Base-by-base conservation (phyloP, 2,329 filamentous ascomycete species). In the Colletotrichum orbiculare region DNA sequence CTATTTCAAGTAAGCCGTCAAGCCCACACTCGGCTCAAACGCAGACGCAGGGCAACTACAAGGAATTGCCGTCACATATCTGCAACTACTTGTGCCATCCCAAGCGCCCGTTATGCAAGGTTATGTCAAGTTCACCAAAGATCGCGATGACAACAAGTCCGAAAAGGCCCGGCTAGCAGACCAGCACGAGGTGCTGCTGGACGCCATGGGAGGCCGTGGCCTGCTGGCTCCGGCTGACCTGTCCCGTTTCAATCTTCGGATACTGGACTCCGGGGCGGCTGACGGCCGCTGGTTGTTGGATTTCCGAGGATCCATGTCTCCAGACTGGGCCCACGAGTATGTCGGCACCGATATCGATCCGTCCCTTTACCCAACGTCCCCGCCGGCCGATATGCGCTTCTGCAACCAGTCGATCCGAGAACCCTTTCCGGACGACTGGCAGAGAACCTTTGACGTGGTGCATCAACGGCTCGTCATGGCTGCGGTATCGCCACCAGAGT, bases 261-360 rank as follows among this genome's bases (percentile, higher is more conserved):
- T 64, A 12, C 47, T 64, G 25, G 60, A 64, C 42, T 58, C 41
- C 6, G 60, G 60, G 15, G 45, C 60, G 11, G 60, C 54, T 13
- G 60, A 64, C 41, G 60, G 60, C 25, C 46, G 46, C 38, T 64
- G 61, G 61, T 37, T 64, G 37, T 38, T 46, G 35, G 55, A 64
- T 48, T n/a, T 64, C 17, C 61, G 55, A n/a, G 15, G 10, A 7
- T 47, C 35, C 55, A 38, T 64, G n/a, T 38, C 37, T 43, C 13
- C 10, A 25, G 49, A 9, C 48, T 34, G 43, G 38, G 38, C 4
- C 17, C 45, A 64, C 43, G 15, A 54, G 9, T 58, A 60, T 45
- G 35, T 60, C 17, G 61, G 61, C 43, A 60, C 48, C 49, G 61
- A 64, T 39, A 48, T 64, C 53, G 56, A 54, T 45, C 17, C 58